Conservation (phyloP, 2,329 filamentous ascomycete species). For the Huntiella moniliformis region DNA sequence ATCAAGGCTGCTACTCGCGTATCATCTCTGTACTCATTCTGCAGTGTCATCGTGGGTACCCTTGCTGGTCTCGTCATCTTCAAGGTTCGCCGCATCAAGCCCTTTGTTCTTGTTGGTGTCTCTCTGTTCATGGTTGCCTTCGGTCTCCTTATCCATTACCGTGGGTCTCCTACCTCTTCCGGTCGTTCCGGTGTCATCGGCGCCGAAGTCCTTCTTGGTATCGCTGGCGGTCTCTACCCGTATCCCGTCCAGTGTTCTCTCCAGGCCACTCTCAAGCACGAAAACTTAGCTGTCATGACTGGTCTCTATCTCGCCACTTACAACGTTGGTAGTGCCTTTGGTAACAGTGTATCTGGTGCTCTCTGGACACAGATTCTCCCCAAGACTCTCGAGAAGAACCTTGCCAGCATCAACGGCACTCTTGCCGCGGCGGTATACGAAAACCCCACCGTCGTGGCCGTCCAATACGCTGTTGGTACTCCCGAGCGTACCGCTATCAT, state of each 20-base stretch:
- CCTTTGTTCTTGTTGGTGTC: slow-evolving; percentile 43
- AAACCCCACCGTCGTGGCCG: slow-evolving; percentile 19
- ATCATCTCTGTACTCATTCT: slow-evolving; percentile 37
- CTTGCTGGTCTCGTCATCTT: slow-evolving; percentile 37
- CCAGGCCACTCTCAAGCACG: slow-evolving; percentile 25
- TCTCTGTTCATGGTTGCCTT: slow-evolving; percentile 45
- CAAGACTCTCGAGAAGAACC: slow-evolving; percentile 22
- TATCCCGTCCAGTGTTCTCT: slow-evolving; percentile 29
- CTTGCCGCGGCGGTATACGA: slow-evolving; percentile 20
- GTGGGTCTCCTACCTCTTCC: slow-evolving; percentile 27
- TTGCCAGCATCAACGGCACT: slow-evolving; percentile 20
- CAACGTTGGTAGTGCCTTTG: slow-evolving; percentile 41
- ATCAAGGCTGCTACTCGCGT: slow-evolving; percentile 38
- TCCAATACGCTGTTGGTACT: slow-evolving; percentile 23
- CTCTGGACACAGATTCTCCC: slow-evolving; percentile 43
- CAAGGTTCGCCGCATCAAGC: slow-evolving; percentile 39
- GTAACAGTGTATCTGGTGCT: slow-evolving; percentile 40
- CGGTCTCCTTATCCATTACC: slow-evolving; percentile 43
- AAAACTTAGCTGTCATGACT: slow-evolving; percentile 43
- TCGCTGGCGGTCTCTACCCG: slow-evolving; percentile 44
- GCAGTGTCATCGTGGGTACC: slow-evolving; percentile 37
- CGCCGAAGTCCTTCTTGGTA: slow-evolving; percentile 41
- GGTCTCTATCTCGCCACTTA: slow-evolving; percentile 44
- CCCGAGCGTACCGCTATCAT: slow-evolving; percentile 26
- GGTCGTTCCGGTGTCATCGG: slow-evolving; percentile 39